Evolutionary conservation across 2,329 filamentous ascomycete species (phyloP).

Genomic region (Aspergillus sp.): DNA sequence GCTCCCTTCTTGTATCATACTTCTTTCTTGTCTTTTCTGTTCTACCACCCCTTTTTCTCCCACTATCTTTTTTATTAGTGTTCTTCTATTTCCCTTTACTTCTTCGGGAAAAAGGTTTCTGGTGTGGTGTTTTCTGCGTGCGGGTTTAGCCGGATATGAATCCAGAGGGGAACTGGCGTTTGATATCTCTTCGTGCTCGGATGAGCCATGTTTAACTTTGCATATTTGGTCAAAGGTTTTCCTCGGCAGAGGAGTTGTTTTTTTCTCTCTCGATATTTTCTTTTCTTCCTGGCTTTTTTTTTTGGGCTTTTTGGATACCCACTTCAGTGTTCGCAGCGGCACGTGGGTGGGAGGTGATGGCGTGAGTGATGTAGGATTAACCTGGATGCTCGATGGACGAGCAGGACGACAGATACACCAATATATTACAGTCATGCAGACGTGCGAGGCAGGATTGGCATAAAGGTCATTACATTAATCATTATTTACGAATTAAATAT

Average conservation of each 20-base stretch:
- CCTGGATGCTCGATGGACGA: constrained; percentile 18
- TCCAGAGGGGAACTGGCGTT: constrained; percentile 32
- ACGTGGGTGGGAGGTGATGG: constrained; percentile 20
- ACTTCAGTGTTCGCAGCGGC: constrained; percentile 20
- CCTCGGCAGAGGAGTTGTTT: not conserved
- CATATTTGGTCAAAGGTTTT: constrained; percentile 17
- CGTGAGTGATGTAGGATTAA: constrained; percentile 35
- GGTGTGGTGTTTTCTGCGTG: constrained; percentile 34
- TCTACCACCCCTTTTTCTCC: constrained; percentile 15
- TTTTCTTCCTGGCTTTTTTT: constrained; percentile 9
- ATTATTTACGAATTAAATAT: constrained; percentile 62
- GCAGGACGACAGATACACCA: too few species aligned
- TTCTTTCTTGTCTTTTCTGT: constrained; percentile 15
- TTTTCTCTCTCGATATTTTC: constrained; percentile 4
- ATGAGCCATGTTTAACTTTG: constrained; percentile 14
- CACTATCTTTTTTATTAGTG: constrained; percentile 13
- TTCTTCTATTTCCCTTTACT: constrained; percentile 7
- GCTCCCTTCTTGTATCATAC: constrained; percentile 33
- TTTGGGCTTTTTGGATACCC: constrained; percentile 28
- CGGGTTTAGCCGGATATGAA: constrained; percentile 29
- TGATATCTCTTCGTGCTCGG: constrained; percentile 12
- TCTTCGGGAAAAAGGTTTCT: constrained; percentile 28
- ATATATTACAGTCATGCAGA: not conserved
- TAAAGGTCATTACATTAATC: constrained; percentile 17
- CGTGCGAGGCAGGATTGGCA: constrained; percentile 11